phyloP scores from a whole-genome alignment of 192 early-diverging fungal genomes.

The Coemansia sp. region DNA sequence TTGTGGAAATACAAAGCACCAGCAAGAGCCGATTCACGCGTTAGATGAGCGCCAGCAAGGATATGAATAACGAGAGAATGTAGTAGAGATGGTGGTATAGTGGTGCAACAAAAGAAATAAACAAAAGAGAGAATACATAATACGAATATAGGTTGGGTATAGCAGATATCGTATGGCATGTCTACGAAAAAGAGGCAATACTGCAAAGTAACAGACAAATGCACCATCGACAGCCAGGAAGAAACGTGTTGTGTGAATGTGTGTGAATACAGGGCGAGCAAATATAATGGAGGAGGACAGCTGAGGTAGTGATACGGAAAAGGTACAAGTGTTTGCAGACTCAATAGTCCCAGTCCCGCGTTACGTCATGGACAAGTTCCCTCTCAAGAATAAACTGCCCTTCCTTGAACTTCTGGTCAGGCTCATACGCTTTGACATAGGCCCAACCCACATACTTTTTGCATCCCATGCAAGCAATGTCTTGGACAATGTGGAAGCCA shows the following conservation, averaged over 20 bases:
- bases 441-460: conserved; percentile 52
- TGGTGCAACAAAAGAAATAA: conserved; percentile 7
- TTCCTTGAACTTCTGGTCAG: conserved; percentile 46
- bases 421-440: conserved; percentile 39
- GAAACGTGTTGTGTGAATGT: neutral
- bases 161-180: neutral
- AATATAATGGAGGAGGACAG: conserved; percentile 11
- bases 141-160: neutral
- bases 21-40: neutral
- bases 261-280: conserved; percentile 6
- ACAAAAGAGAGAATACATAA: conserved; percentile 12
- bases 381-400: conserved; percentile 52
- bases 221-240: neutral
- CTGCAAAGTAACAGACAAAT: neutral
- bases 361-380: conserved; percentile 36
- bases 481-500: conserved; percentile 48
- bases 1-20: neutral
- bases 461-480: conserved; percentile 48
- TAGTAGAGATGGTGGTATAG: neutral
- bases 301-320: neutral
- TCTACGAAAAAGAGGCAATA: neutral
- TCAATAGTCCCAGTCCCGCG: conserved; percentile 38
- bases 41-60: too few relatives aligned
- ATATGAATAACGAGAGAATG: neutral
- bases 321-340: conserved; percentile 2